phyloP scores from a whole-genome alignment of 441 rosid species.

The Euphorbia schlechtendalii region DNA sequence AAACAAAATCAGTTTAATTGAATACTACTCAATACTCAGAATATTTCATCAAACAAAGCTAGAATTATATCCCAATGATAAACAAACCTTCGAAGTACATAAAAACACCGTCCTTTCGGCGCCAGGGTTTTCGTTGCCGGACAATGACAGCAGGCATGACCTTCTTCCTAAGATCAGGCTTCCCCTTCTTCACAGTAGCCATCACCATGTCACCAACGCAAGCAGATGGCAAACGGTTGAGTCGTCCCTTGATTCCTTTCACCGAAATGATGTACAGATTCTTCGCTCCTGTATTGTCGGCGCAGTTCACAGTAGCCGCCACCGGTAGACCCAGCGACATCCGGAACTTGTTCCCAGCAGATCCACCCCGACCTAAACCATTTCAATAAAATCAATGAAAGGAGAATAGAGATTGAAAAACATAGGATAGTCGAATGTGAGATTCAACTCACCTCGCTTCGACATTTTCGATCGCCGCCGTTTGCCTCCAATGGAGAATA shows the following conservation, averaged over 20 bases:
- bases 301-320: slow-evolving; percentile 87
- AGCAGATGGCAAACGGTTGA: slow-evolving; percentile 62
- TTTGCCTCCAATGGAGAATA: background rate
- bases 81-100: slow-evolving; percentile 73
- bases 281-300: slow-evolving; percentile 87
- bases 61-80: background rate
- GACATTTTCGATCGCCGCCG: slow-evolving; percentile 44
- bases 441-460: slow-evolving; percentile 50
- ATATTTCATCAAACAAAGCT: background rate
- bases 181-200: slow-evolving; percentile 77
- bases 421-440: background rate
- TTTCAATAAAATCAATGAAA: background rate
- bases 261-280: slow-evolving; percentile 73
- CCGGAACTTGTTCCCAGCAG: slow-evolving; percentile 76
- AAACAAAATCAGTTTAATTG: background rate
- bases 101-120: slow-evolving; percentile 83
- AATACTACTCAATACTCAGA: background rate
- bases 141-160: slow-evolving; percentile 76
- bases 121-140: slow-evolving; percentile 75
- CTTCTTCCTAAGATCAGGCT: slow-evolving; percentile 70
- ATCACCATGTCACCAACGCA: slow-evolving; percentile 82
- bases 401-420: background rate
- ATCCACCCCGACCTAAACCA: slow-evolving; percentile 59
- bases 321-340: slow-evolving; percentile 95
- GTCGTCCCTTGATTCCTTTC: slow-evolving; percentile 72